Conservation (phyloP, 163 green algal genomes). For the Chlamydomonas reinhardtii region DNA sequence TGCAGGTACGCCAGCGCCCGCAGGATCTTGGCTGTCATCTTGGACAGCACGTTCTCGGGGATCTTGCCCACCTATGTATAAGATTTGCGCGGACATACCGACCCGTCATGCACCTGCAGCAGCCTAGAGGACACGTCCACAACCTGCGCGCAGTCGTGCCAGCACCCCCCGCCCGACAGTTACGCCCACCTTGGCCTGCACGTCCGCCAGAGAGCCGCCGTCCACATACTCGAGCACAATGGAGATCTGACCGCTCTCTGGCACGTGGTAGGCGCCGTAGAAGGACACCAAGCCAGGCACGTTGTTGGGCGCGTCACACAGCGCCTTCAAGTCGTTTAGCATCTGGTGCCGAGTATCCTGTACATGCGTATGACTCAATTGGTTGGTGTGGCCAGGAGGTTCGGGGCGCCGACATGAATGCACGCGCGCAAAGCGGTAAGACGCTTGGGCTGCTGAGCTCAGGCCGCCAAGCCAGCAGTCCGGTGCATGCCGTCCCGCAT, state of each 20-base stretch:
- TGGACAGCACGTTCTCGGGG: constrained; percentile 85
- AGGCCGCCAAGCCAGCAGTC: too few relatives aligned
- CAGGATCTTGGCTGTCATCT: constrained; percentile 82
- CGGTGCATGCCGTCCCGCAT: too few relatives aligned
- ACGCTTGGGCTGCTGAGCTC: too few relatives aligned
- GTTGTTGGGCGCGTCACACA: constrained; percentile 76
- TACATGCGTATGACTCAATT: background rate
- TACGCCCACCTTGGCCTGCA: constrained; percentile 74
- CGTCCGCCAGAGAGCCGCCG: constrained; percentile 91
- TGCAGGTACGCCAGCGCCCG: constrained; percentile 87
- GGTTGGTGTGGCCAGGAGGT: too few relatives aligned
- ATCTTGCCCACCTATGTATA: constrained; percentile 76
- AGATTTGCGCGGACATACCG: too few relatives aligned
- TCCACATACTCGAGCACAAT: constrained; percentile 98
- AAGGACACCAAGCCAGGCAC: constrained; percentile 88
- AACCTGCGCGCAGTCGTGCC: background rate
- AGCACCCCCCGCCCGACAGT: background rate
- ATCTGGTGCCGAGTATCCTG: constrained; percentile 93
- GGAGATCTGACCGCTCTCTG: constrained; percentile 85
- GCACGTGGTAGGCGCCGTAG: constrained; percentile 89
- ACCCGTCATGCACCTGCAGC: too few relatives aligned
- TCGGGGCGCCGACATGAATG: too few relatives aligned
- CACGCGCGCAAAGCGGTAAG: too few relatives aligned
- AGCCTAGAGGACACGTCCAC: too few relatives aligned
- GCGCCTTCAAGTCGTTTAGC: constrained; percentile 94